A percentile compares a stretch with the other conserved stretches of the same genome.
Conservation (phyloP, 495 filamentous ascomycete genomes). For the Aspergillus haitiensis region DNA sequence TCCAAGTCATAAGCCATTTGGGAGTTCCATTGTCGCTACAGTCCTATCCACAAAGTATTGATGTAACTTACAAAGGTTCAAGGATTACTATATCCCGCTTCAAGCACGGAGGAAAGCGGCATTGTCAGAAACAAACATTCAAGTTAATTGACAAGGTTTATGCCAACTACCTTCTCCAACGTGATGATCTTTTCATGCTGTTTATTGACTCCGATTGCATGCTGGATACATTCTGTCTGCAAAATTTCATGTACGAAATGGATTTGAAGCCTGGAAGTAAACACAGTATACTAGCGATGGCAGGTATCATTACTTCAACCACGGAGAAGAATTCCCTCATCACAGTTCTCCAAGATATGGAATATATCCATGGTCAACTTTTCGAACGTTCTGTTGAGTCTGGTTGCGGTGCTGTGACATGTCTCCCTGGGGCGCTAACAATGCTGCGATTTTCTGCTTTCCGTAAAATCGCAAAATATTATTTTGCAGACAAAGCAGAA, state of each 20-base stretch:
- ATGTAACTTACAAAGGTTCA: conserved; percentile 77
- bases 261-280: conserved; percentile 93
- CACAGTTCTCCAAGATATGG: conserved; percentile 94
- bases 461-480: conserved; percentile 96
- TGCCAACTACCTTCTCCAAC: conserved; percentile 78
- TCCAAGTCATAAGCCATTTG: conserved; percentile 83
- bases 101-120: conserved; percentile 87
- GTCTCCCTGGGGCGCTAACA: conserved; percentile 90
- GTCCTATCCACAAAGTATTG: conserved; percentile 85
- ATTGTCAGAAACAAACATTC: conserved; percentile 93
- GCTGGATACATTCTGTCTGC: conserved; percentile 85
- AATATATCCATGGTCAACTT: conserved; percentile 96
- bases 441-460: conserved; percentile 97
- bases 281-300: conserved; percentile 96
- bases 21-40: conserved; percentile 78
- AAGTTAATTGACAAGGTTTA: conserved; percentile 94
- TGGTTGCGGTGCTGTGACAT: conserved; percentile 91
- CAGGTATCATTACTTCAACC: conserved; percentile 93
- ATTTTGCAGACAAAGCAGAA: conserved; percentile 97
- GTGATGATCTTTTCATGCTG: conserved; percentile 92
- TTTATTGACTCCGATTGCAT: conserved; percentile 99
- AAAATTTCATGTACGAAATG: conserved; percentile 99
- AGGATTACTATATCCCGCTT: conserved; percentile 93
- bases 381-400: conserved; percentile 98
- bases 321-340: conserved; percentile 86